Base-by-base conservation (phyloP, 345 rosid species). In the Hirschfeldia incana region DNA sequence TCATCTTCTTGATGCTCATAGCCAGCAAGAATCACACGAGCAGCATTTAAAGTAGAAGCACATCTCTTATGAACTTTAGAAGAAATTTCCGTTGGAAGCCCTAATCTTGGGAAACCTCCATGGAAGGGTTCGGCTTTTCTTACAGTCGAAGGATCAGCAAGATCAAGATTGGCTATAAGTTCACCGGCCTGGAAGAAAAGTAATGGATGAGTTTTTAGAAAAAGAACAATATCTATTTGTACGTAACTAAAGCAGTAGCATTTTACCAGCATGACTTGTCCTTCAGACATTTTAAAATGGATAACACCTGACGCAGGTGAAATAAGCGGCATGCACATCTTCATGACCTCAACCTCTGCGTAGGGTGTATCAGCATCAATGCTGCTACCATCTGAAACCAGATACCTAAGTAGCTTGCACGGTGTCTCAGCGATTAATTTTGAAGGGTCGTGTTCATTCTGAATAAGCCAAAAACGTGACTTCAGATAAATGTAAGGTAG, bases 271-370 rank as follows among this genome's bases (percentile, higher is more conserved):
- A 96, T 92, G 69, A 97, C 94, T 89, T 96, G 99, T 85, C 99
- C 99, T 88, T 96, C 98, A 8, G 97, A 89, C 94, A 93, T 84
- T 84, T 86, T 86, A 59, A 96, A 92, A 51, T 84, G 90, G 72
- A 96, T 83, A 70, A 86, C 81, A 78, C 99, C 99, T 49, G 98
- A 88, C 76, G 99, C 97, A 73, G 99, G 99, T 77, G 98, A 96
- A 72, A 96, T 97, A 78, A 96, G 99, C 74, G 99, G 99, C 99
- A 96, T 96, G 57, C 99, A 96, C 99, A 96, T 96, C 87, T 96
- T 96, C 99, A 96, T 96, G 83, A 96, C 99, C 86, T 96, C 99
- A 81, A 96, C 98, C 87, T 96, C 99, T 8, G 97, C 99, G 85
- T 88, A 96, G 13, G 99, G 99, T 27, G 82, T 73, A 79, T 96